phyloP scores from a whole-genome alignment of 768 basidiomycete genomes.

The Amanita rubescens region DNA sequence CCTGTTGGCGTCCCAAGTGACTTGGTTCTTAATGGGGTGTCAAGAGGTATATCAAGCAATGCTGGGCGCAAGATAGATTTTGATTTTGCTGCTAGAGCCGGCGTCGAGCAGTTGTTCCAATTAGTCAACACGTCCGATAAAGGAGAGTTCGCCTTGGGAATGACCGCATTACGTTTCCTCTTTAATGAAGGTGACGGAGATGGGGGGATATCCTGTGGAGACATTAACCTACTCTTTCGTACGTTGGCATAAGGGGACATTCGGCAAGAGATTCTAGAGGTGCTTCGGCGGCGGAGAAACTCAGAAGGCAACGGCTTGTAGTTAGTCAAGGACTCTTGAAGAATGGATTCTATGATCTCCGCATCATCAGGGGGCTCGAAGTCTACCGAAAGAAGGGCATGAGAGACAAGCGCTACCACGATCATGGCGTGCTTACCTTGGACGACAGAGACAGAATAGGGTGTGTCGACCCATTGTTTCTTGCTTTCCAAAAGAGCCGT shows the following conservation, averaged over 20 bases:
- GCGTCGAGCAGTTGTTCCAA: background rate
- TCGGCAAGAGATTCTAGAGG: background rate
- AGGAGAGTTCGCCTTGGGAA: background rate
- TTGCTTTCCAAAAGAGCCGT: background rate
- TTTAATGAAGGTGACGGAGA: background rate
- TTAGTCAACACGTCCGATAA: background rate
- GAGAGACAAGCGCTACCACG: background rate
- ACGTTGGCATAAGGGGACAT: slow-evolving; percentile 1
- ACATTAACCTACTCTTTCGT: background rate
- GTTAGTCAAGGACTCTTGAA: slow-evolving; percentile 4
- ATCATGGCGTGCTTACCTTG: background rate
- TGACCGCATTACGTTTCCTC: background rate
- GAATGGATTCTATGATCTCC: background rate
- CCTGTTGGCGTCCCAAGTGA: background rate
- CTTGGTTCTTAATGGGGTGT: background rate
- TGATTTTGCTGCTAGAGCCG: background rate
- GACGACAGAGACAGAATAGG: background rate
- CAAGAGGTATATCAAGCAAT: too few relatives aligned
- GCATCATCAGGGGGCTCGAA: background rate
- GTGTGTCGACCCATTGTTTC: slow-evolving; percentile 5
- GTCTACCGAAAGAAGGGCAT: background rate
- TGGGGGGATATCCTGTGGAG: background rate
- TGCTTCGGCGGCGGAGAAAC: background rate
- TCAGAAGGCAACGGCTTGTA: slow-evolving; percentile 3
- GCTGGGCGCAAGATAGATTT: background rate